These are phyloP conservation scores for Prosopis cineraria DNA, from an alignment of 306 rosid genomes.

Conservation along the genomic window DNA sequence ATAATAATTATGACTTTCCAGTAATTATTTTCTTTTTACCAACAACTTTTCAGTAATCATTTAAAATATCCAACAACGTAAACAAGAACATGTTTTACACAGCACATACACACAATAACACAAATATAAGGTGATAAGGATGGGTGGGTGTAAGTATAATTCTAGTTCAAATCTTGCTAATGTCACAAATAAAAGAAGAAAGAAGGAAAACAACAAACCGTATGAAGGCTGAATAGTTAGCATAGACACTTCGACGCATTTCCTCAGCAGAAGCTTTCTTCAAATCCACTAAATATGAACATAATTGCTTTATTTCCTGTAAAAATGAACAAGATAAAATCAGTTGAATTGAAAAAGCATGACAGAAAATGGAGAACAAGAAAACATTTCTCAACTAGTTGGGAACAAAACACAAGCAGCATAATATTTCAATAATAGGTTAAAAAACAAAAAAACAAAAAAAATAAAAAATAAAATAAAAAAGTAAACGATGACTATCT, in stretches of 20 bases:
- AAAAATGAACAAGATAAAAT: neutral
- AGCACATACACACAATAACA: constrained; percentile 20
- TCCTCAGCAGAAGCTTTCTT: constrained; percentile 96
- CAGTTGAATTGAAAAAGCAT: constrained; percentile 1
- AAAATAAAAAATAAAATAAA: too few relatives aligned
- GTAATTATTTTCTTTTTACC: constrained; percentile 26
- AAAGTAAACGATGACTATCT: neutral
- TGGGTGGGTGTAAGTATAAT: neutral
- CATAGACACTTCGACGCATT: constrained; percentile 98
- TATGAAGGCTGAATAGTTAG: constrained; percentile 93
- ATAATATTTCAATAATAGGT: constrained; percentile 13
- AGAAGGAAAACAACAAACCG: constrained; percentile 58
- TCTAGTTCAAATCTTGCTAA: neutral
- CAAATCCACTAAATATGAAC: constrained; percentile 81
- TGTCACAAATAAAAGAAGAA: neutral
- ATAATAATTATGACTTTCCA: neutral
- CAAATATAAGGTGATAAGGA: neutral
- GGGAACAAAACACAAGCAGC: constrained; percentile 4
- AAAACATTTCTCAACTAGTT: neutral
- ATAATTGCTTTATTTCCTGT: constrained; percentile 94
- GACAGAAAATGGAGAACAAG: constrained; percentile 25
- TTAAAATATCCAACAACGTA: neutral
- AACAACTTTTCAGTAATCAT: constrained; percentile 8
- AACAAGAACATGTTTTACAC: neutral
- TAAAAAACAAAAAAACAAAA: neutral